A percentile compares a stretch with the other conserved stretches of the same genome.
phyloP scores from a whole-genome alignment of 1,284 basidiomycete genomes.

The Golubevia pallescens region DNA sequence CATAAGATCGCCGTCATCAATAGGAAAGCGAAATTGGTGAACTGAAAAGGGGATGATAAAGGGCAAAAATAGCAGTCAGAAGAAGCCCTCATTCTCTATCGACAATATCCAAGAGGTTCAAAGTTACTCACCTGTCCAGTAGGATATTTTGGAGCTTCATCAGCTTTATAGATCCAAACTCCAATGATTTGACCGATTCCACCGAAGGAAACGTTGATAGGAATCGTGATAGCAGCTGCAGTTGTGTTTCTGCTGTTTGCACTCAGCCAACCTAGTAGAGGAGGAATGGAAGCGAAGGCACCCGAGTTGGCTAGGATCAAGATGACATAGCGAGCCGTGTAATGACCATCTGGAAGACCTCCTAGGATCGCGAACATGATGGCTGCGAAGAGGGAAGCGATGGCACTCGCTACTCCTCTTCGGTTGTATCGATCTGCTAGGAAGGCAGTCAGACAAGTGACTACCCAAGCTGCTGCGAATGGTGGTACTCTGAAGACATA shows the following conservation, averaged over 20 bases:
- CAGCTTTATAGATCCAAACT: conserved; percentile 4
- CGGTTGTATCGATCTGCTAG: not conserved
- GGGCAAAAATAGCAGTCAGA: too few species aligned
- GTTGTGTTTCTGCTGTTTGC: not conserved
- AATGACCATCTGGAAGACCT: not conserved
- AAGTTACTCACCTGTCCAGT: conserved; percentile 1
- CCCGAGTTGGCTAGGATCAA: conserved; percentile 2
- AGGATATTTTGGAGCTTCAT: conserved; percentile 1
- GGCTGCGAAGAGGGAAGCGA: not conserved
- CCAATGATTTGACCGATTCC: conserved; percentile 5
- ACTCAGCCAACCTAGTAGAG: not conserved
- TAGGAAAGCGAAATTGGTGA: conserved; percentile 4
- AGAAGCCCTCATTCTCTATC: not conserved
- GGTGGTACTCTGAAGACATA: conserved; percentile 1
- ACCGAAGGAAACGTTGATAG: conserved; percentile 1
- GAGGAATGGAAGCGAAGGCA: conserved; percentile 3
- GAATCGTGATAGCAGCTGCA: conserved; percentile 1
- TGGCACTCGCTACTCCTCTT: not conserved
- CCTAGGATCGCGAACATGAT: not conserved
- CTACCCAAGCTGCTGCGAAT: conserved; percentile 3
- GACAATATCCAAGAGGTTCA: not conserved
- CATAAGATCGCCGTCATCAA: not conserved
- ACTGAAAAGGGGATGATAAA: not conserved
- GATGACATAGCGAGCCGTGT: conserved; percentile 2
- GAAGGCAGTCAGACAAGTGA: not conserved